Evolutionary conservation across 75 land plant species (phyloP).

Genomic region (Selaginella moellendorffii): DNA sequence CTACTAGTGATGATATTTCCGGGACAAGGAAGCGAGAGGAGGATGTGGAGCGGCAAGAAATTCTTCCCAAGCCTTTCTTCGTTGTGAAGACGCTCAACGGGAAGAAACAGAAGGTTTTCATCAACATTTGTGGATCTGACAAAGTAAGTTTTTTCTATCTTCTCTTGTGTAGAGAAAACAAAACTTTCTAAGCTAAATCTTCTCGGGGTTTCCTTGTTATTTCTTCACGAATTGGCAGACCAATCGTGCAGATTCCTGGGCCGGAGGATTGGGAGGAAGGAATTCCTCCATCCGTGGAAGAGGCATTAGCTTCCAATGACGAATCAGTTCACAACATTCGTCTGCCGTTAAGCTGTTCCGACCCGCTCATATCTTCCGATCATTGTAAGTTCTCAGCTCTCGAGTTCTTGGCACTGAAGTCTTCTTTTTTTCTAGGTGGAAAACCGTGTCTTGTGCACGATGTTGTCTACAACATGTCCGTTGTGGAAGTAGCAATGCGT

Average conservation of each 20-base stretch:
- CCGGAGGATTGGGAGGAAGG: slow-evolving; percentile 11
- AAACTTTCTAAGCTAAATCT: background rate
- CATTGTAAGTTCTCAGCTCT: background rate
- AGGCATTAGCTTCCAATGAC: background rate
- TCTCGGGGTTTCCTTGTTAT: no score
- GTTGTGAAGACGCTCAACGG: slow-evolving; percentile 20
- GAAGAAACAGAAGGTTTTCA: slow-evolving; percentile 18
- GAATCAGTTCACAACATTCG: slow-evolving; percentile 17
- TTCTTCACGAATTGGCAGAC: no score
- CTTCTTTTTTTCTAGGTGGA: slow-evolving; percentile 15
- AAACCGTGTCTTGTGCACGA: slow-evolving; percentile 20
- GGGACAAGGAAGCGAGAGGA: background rate
- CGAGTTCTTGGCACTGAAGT: background rate
- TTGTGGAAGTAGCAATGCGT: slow-evolving; percentile 14
- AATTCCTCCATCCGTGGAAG: slow-evolving; percentile 13
- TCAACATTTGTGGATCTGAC: slow-evolving; percentile 21
- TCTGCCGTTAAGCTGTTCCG: slow-evolving; percentile 20
- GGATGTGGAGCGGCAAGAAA: slow-evolving; percentile 7
- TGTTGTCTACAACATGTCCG: slow-evolving; percentile 18
- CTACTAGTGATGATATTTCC: background rate
- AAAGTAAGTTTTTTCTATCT: slow-evolving; percentile 6
- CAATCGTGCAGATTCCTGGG: slow-evolving; percentile 1
- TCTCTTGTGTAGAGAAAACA: no score
- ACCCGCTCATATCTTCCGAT: slow-evolving; percentile 10
- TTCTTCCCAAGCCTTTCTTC: slow-evolving; percentile 22